Evolutionary conservation across 2,329 filamentous ascomycete species (phyloP), one percentile per base, ranked within the genome.

Genomic region (Cladophialophora bantiana): DNA sequence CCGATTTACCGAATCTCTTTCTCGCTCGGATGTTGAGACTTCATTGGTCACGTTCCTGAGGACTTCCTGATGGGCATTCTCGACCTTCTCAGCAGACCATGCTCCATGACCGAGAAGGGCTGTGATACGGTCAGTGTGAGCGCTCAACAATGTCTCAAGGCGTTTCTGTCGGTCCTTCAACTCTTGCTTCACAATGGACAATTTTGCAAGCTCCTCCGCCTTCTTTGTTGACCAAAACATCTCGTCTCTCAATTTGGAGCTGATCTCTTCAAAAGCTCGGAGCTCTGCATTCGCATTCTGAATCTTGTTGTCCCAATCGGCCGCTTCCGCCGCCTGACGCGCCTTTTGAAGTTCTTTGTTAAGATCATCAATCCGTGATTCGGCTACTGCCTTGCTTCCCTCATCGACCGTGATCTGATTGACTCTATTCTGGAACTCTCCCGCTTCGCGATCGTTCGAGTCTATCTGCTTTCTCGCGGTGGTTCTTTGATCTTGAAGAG

Each of bases 121-220:
- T 12, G 86, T 83, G 26, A 99, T 83, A 71, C 90, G 90, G 38
- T 89, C 83, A 59, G 85, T 86, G 82, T 96, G 92, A 0, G 92
- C 92, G 56, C 83, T 88, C 68, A 83, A 87, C 81, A 97, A 87
- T 0, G 92, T 95, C 7, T 93, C 86, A 2, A 98, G 82, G 68
- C 90, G 91, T 38, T 87, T 86, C 76, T 91, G 87, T 63, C 90
- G 87, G 71, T 93, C 89, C 69, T 87, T 86, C 34, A 93, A 79
- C 74, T 97, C 91, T 72, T 93, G 94, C 74, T 90, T 93, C 38
- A 94, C 85, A 72, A 91, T 89, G 65, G 96, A 92, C 10, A 99
- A 84, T 73, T 91, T 90, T 12, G 94, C 95, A 42, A 93, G 86
- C 69, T 96, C 93, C 3, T 90, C 88, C 5, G 93, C 93, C 65